These are phyloP conservation scores for Aspergillus biplanus DNA, from an alignment of 495 filamentous ascomycete genomes.

Conservation along the genomic window DNA sequence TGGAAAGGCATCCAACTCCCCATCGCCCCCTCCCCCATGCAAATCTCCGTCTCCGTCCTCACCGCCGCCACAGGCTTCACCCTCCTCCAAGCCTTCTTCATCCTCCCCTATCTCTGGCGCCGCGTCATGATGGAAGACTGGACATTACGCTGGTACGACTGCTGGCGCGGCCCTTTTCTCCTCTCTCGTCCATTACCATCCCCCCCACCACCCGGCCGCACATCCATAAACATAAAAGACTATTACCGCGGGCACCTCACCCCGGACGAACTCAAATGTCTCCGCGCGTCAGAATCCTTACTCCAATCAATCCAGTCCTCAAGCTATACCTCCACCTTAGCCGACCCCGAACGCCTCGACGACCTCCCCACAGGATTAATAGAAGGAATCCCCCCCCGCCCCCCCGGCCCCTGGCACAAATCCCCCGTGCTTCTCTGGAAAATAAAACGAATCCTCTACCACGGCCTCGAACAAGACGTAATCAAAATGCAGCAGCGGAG, in stretches of 20 bases:
- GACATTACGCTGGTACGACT: slow-evolving; percentile 14
- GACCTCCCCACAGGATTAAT: background rate
- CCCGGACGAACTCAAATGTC: slow-evolving; percentile 16
- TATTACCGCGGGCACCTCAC: slow-evolving; percentile 19
- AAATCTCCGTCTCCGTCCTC: slow-evolving; percentile 10
- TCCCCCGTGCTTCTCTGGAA: slow-evolving; percentile 5
- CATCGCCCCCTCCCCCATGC: slow-evolving; percentile 3
- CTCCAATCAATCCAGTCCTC: slow-evolving; percentile 15
- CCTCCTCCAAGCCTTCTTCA: slow-evolving; percentile 16
- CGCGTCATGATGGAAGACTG: slow-evolving; percentile 20
- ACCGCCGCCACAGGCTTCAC: slow-evolving; percentile 13
- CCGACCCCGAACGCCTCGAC: slow-evolving; percentile 9
- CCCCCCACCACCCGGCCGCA: slow-evolving; percentile 12
- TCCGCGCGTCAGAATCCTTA: slow-evolving; percentile 10
- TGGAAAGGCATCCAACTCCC: slow-evolving; percentile 18
- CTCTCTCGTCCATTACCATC: slow-evolving; percentile 5
- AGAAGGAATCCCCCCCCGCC: slow-evolving; percentile 12
- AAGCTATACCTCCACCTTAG: background rate
- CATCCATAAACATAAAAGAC: slow-evolving; percentile 12
- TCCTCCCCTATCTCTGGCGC: slow-evolving; percentile 19
- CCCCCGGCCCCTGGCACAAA: slow-evolving; percentile 5
- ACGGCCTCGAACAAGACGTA: slow-evolving; percentile 17
- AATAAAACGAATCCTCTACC: slow-evolving; percentile 9
- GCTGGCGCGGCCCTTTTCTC: slow-evolving; percentile 14
- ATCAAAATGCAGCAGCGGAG: slow-evolving; percentile 13